These are phyloP conservation scores for Musa beccarii DNA, from an alignment of 176 grass and related monocot species.

Conservation along the genomic window DNA sequence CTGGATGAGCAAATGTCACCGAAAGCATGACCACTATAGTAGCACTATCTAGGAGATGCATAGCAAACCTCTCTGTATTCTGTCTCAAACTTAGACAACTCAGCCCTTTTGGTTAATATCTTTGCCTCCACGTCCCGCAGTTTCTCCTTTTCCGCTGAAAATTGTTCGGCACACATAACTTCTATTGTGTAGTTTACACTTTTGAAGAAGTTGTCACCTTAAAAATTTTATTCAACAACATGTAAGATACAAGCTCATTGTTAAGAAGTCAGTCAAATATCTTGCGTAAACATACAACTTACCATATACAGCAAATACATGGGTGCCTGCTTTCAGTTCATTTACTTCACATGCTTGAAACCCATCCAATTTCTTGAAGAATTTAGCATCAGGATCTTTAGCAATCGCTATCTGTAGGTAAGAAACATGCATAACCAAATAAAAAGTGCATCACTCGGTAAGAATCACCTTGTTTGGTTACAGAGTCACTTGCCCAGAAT, in stretches of 20 bases:
- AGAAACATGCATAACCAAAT: conserved; percentile 12
- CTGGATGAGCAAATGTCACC: neutral
- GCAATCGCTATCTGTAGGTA: conserved; percentile 50
- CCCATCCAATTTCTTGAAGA: conserved; percentile 96
- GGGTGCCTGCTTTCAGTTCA: conserved; percentile 88
- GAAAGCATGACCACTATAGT: neutral
- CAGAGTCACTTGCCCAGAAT: neutral
- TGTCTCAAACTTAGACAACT: conserved; percentile 88
- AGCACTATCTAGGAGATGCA: conserved; percentile 4
- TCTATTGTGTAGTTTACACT: conserved; percentile 90
- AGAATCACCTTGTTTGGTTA: too few relatives aligned
- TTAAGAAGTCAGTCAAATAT: neutral
- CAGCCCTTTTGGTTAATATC: conserved; percentile 79
- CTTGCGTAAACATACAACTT: conserved; percentile 4
- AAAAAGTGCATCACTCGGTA: too few relatives aligned
- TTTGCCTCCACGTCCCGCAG: conserved; percentile 67
- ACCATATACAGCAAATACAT: conserved; percentile 99
- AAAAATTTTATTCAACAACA: neutral
- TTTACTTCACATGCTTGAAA: conserved; percentile 98
- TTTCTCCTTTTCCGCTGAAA: conserved; percentile 67
- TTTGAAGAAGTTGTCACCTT: conserved; percentile 98
- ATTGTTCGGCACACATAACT: conserved; percentile 72
- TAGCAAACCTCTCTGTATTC: conserved; percentile 79
- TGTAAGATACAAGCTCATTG: neutral
- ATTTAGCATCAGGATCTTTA: conserved; percentile 80